Evolutionary conservation across 2,329 filamentous ascomycete genomes (phyloP), one percentile per base, ranked within the genome.

Genomic region (Ploettnerulaceae sp.): DNA sequence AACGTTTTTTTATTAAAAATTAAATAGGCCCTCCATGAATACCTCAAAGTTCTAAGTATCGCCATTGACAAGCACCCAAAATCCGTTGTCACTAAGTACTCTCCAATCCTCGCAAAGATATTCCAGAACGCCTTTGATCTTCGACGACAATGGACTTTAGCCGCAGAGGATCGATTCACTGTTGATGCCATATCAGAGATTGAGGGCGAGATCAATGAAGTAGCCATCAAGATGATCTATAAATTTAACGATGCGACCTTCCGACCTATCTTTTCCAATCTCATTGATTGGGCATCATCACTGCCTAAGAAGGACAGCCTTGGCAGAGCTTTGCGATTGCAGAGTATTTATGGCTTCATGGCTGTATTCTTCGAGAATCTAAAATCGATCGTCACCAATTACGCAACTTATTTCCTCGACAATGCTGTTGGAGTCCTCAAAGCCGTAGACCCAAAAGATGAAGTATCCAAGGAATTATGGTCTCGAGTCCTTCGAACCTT

Each of bases 231-330:
- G 66, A 93, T 96, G 82, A 86, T 95, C 44, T 89, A 95, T 72
- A 97, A 97, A 72, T 78, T 98, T 52, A 97, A 96, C 68, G 93
- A 98, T 63, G 83, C 86, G 1, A 81, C 86, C 0, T 98, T 98
- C 79, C 78, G 90, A 9, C 94, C 93, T 1, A 81, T 98, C 53
- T 98, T 97, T 70, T 76, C 82, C 12, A 80, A 84, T 54, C 71
- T 96, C n/a, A 74, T 94, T 35, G 88, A 95, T 47, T 96, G 90
- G 86, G 77, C 72, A 14, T 69, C 72, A 2, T 75, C 73, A 0
- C 66, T 86, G 34, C 69, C 82, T 14, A 81, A 82, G 68, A 77
- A 75, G 49, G 82, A 89, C 58, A 64, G 64, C 11, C 57, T 68
- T 18, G 82, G 81, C 42, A 75, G 72, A 52, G 67, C 74, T 2